phyloP scores from a whole-genome alignment of 2,329 filamentous ascomycete species.

The Ascochyta rabiei region DNA sequence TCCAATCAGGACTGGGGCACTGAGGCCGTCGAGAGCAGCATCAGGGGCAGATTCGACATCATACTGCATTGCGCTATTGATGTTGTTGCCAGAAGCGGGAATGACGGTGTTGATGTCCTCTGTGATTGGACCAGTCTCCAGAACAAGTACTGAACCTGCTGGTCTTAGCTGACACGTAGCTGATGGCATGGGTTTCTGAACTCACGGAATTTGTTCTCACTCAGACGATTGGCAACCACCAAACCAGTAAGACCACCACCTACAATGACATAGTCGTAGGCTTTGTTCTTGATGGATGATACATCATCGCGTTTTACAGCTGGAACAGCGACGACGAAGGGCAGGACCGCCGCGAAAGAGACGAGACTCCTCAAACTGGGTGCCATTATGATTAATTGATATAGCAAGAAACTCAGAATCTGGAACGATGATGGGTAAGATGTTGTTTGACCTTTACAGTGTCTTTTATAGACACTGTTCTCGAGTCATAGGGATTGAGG shows the following conservation, averaged over 20 bases:
- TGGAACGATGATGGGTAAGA: not conserved
- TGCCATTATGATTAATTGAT: not conserved
- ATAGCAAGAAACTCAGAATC: not conserved
- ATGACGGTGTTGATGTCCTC: slow-evolving; percentile 33
- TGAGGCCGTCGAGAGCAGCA: slow-evolving; percentile 18
- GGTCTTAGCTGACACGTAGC: slow-evolving; percentile 7
- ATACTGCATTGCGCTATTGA: slow-evolving; percentile 33
- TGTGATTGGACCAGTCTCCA: slow-evolving; percentile 33
- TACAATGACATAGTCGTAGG: slow-evolving; percentile 42
- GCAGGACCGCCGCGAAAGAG: slow-evolving; percentile 1
- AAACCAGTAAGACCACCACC: slow-evolving; percentile 41
- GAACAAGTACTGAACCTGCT: slow-evolving; percentile 34
- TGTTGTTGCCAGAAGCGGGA: slow-evolving; percentile 27
- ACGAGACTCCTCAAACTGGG: slow-evolving; percentile 6
- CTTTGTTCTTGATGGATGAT: slow-evolving; percentile 12
- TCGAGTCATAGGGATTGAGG: slow-evolving; percentile 3
- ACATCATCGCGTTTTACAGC: not conserved
- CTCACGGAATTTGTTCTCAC: slow-evolving; percentile 26
- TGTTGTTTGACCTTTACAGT: not conserved
- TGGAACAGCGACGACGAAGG: slow-evolving; percentile 1
- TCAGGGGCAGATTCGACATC: slow-evolving; percentile 32
- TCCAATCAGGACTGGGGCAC: slow-evolving; percentile 25
- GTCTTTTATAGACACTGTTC: slow-evolving; percentile 1
- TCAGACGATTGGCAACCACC: slow-evolving; percentile 38
- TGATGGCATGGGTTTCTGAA: too few relatives aligned